Evolutionary conservation across 2,329 filamentous ascomycete species (phyloP), one percentile per base, ranked within the genome.

Genomic region (Thielaviopsis punctulata): DNA sequence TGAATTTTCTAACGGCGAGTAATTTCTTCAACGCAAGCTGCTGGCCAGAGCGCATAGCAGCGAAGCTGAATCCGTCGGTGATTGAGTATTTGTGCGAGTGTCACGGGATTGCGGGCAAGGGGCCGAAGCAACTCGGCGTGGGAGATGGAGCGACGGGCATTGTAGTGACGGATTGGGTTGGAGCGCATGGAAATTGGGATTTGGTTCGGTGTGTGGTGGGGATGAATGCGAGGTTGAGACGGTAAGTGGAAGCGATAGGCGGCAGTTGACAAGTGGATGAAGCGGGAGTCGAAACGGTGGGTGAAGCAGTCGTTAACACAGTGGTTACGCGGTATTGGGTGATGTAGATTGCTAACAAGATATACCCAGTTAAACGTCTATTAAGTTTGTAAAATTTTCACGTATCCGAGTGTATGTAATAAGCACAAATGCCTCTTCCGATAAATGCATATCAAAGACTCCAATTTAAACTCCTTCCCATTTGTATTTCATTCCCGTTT

Each of bases 91-190:
- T 82, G 24, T 82, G 78, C 62, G 66, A 70, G 57, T 66, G 66
- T 12, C 79, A 82, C 61, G 75, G 72, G 45, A 69, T 71, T 56
- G 61, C 67, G 6, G 72, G 69, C 48, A 71, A 71, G 57, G 75
- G 75, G 0, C 69, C 72, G 5, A 65, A 65, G 12, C 65, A 70
- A 56, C 63, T 76, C 49, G 68, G 70, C 45, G 69, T 80, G 30
- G 80, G 83, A 1, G 80, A 87, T 61, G 88, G 84, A 24, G 76
- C 79, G 5, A 93, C 89, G 1, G 92, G 92, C 3, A 79, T 96
- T 55, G 80, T 96, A 45, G 83, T 96, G 23, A 92, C 84, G 56
- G 92, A 98, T 66, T 95, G 86, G 86, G 89, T 95, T 49, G 92
- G 92, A 2, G 71, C 80, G 56, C 74, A 81, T 56, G 88, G 82